Evolutionary conservation across 306 rosid genomes (phyloP).

Genomic region (Acmispon strigosus): DNA sequence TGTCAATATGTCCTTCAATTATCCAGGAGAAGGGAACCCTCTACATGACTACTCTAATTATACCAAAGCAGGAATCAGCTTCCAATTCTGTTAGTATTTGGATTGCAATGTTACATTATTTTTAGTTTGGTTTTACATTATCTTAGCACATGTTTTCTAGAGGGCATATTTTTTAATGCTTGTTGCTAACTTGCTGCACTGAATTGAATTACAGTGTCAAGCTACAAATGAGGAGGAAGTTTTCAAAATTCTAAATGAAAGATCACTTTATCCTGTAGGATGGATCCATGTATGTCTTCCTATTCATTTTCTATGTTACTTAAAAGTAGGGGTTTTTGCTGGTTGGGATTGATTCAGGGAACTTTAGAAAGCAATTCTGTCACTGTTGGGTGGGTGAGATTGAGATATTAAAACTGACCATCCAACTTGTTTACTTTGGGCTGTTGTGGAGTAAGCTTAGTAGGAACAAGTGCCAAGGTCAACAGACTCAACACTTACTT

Average conservation of each 20-base stretch:
- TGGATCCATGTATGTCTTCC: conserved; percentile 76
- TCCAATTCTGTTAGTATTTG: conserved; percentile 63
- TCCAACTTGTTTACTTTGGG: no score
- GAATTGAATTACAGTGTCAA: conserved; percentile 56
- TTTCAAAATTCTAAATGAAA: conserved; percentile 60
- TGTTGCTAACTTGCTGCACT: conserved; percentile 28
- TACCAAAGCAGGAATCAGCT: conserved; percentile 90
- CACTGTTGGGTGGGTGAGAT: neutral
- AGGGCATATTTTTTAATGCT: conserved; percentile 14
- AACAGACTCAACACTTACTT: neutral
- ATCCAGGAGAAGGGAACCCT: conserved; percentile 58
- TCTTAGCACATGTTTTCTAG: neutral
- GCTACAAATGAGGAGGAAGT: conserved; percentile 76
- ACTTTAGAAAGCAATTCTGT: neutral
- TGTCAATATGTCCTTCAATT: conserved; percentile 19
- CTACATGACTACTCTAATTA: conserved; percentile 66
- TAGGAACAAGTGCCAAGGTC: neutral
- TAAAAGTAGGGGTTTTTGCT: neutral
- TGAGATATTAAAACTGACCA: neutral
- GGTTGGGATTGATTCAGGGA: neutral
- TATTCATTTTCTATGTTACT: neutral
- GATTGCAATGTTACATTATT: neutral
- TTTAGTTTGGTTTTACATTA: neutral
- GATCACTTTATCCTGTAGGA: conserved; percentile 72
- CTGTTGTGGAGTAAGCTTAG: neutral